Evolutionary conservation across 192 early-diverging fungal genomes (phyloP).

Genomic region (Gryganskiella cystojenkinii): DNA sequence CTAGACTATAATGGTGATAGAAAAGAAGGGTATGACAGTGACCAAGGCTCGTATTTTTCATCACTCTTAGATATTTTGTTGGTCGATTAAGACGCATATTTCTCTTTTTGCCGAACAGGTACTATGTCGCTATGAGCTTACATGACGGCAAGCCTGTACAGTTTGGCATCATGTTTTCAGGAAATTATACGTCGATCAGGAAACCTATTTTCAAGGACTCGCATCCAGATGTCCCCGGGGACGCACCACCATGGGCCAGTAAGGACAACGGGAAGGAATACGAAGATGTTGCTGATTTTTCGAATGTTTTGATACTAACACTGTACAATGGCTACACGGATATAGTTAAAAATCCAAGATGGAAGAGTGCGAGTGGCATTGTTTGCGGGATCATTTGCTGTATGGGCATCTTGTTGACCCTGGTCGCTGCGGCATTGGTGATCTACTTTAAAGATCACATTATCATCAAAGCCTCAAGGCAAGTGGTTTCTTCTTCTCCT

Average conservation of each 20-base stretch:
- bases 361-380: slow-evolving; percentile 31
- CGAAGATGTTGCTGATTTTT: neutral
- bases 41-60: no score
- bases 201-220: slow-evolving; percentile 14
- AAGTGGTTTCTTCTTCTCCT: neutral
- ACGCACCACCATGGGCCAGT: slow-evolving; percentile 29
- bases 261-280: neutral
- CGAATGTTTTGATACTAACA: neutral
- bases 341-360: slow-evolving; percentile 32
- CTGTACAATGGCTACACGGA: neutral
- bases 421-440: slow-evolving; percentile 34
- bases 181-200: neutral
- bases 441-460: slow-evolving; percentile 47
- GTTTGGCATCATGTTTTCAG: slow-evolving; percentile 4
- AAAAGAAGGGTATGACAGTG: slow-evolving; percentile 31
- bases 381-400: slow-evolving; percentile 37
- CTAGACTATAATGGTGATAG: slow-evolving; percentile 21
- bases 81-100: neutral
- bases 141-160: slow-evolving; percentile 1
- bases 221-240: neutral
- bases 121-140: slow-evolving; percentile 10
- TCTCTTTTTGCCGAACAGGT: neutral
- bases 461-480: slow-evolving; percentile 61
- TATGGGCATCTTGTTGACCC: slow-evolving; percentile 34
- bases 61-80: neutral